Evolutionary conservation across 768 basidiomycete genomes (phyloP), one percentile per base, ranked within the genome.

Genomic region (Phaeotremella skinneri): DNA sequence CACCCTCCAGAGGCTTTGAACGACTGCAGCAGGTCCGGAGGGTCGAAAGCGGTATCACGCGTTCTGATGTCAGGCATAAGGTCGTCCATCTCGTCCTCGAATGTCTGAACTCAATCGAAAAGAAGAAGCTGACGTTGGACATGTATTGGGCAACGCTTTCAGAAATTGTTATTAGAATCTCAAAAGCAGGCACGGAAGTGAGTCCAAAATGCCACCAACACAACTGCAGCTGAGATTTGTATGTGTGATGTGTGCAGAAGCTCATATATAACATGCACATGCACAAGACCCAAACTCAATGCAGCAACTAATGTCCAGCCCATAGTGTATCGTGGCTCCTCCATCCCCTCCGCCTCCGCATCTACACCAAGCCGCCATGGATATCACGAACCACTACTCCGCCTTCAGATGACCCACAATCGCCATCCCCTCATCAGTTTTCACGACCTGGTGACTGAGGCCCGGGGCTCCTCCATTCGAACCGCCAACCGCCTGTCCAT

Each of bases 1-100:
- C 67, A 70, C 32, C 71, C 73, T 26, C 75, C 75, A n/a, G 64
- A 37, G 4, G 34, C 21, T 39, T 52, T 49, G 49, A 62, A 64
- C 39, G 56, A 64, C 4, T 23, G 21, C n/a, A 68, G 39, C 32
- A 70, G 56, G 7, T 21, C 52, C 2, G 53, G 51, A 20, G 52
- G 34, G 21, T 64, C 47, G 52, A 56, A 56, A 21, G 25, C 47
- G 17, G 23, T 49, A 7, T 45, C 43, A 14, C 20, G 13, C 43
- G 23, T 45, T 20, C 37, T 39, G 37, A n/a, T 39, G 37, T 39
- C n/a, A n/a, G 37, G 9, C 9, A 9, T n/a, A 39, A 39, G 37
- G n/a, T 39, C n/a, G 9, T 39, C n/a, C 37, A 9, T 39, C 11
- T 9, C 37, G 37, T 39, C 37, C n/a, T 39, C n/a, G 37, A 39